Evolutionary conservation across 164 flowering plant species (phyloP).

Genomic region (Annona squamosa): DNA sequence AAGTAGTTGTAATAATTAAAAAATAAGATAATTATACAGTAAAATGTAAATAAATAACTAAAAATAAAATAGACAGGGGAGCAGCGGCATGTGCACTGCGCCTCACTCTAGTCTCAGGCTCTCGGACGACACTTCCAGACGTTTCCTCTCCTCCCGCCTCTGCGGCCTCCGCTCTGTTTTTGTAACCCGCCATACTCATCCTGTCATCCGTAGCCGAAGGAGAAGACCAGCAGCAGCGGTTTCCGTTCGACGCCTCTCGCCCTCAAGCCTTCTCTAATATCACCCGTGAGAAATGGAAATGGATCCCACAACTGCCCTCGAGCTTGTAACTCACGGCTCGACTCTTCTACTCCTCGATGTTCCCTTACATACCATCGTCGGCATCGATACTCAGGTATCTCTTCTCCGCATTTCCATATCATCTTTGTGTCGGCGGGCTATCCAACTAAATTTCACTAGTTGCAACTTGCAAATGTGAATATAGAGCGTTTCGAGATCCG

Average conservation of each 20-base stretch:
- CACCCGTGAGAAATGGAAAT: slow-evolving; percentile 14
- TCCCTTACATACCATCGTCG: slow-evolving; percentile 66
- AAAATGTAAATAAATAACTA: too few relatives aligned
- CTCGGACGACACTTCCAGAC: not conserved
- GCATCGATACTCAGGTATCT: slow-evolving; percentile 78
- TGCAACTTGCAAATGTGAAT: not conserved
- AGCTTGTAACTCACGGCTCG: slow-evolving; percentile 56
- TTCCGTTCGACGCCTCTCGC: not conserved
- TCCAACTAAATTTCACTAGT: not conserved
- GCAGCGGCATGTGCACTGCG: too few relatives aligned
- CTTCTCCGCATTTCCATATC: not conserved
- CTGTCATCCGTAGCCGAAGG: not conserved
- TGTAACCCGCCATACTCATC: too few relatives aligned
- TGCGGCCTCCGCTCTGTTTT: not conserved
- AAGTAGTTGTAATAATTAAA: too few relatives aligned
- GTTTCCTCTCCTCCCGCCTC: not conserved
- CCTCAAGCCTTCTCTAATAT: not conserved
- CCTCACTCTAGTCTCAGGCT: too few relatives aligned
- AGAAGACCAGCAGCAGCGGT: not conserved
- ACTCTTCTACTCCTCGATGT: slow-evolving; percentile 81
- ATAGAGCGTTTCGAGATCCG: not conserved
- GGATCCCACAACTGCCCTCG: slow-evolving; percentile 55
- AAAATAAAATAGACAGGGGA: too few relatives aligned
- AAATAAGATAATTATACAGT: too few relatives aligned
- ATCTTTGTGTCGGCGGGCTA: not conserved